A percentile compares a stretch with the other conserved stretches of the same genome.
phyloP scores from a whole-genome alignment of 2,329 filamentous ascomycete genomes.

The Botrytis fabae region DNA sequence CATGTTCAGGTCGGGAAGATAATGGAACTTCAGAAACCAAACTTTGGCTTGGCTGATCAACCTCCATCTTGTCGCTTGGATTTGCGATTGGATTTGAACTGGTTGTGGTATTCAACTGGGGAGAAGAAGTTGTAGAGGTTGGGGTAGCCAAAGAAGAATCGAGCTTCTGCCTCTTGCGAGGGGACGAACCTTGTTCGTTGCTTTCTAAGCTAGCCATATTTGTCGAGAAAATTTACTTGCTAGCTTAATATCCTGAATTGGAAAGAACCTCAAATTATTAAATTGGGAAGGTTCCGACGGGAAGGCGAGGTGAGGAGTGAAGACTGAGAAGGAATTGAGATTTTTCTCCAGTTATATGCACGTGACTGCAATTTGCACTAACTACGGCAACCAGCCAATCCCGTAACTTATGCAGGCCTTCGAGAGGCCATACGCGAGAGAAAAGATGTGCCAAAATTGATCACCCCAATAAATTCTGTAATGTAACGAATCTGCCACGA shows the following conservation, averaged over 20 bases:
- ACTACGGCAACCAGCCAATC: slow-evolving; percentile 17
- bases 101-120: background rate
- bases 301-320: slow-evolving; percentile 8
- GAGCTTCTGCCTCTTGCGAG: slow-evolving; percentile 31
- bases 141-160: slow-evolving; percentile 22
- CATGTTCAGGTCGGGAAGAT: slow-evolving; percentile 25
- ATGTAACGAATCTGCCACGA: background rate
- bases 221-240: slow-evolving; percentile 16
- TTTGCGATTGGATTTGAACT: slow-evolving; percentile 1
- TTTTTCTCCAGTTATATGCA: background rate
- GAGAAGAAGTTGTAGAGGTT: background rate
- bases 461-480: background rate
- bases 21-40: slow-evolving; percentile 22
- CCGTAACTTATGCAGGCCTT: background rate
- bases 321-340: slow-evolving; percentile 9
- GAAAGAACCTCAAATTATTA: slow-evolving; percentile 3
- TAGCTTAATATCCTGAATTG: background rate
- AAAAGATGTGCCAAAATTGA: background rate
- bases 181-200: slow-evolving; percentile 23
- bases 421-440: background rate
- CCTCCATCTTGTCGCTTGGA: slow-evolving; percentile 25
- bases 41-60: slow-evolving; percentile 8
- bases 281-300: background rate
- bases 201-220: slow-evolving; percentile 31
- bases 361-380: background rate